Conservation (phyloP, 495 filamentous ascomycete genomes). For the Corynascus novoguineensis region DNA sequence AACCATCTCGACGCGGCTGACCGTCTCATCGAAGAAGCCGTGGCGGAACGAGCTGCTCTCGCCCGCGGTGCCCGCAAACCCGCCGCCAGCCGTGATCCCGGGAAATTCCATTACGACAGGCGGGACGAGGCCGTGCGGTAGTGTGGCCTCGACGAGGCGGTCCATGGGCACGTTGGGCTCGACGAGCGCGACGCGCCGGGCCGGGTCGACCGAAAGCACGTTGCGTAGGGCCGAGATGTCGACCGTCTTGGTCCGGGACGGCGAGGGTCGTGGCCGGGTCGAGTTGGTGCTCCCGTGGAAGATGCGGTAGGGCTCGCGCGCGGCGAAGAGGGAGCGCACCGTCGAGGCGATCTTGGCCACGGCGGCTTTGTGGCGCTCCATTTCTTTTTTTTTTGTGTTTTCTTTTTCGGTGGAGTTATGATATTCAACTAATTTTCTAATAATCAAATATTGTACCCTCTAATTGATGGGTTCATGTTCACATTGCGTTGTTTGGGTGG, state of each 20-base stretch:
- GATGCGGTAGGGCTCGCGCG: constrained; percentile 63
- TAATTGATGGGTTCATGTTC: not conserved
- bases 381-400: constrained; percentile 2
- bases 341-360: constrained; percentile 30
- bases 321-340: constrained; percentile 52
- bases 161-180: constrained; percentile 66
- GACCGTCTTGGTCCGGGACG: constrained; percentile 30
- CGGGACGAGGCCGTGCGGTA: constrained; percentile 49
- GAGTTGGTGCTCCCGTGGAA: constrained; percentile 72
- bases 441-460: too few relatives aligned
- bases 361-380: constrained; percentile 25
- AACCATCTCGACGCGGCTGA: constrained; percentile 55
- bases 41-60: constrained; percentile 57
- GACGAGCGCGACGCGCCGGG: constrained; percentile 44
- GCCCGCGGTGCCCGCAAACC: constrained; percentile 55
- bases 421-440: too few relatives aligned
- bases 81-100: constrained; percentile 61
- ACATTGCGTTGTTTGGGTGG: not conserved
- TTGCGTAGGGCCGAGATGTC: constrained; percentile 50
- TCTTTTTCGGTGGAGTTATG: too few relatives aligned
- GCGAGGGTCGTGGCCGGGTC: constrained; percentile 53
- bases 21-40: constrained; percentile 54
- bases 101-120: constrained; percentile 61
- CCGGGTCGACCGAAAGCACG: constrained; percentile 49
- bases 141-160: constrained; percentile 47